Evolutionary conservation across 306 rosid species (phyloP).

Genomic region (Prosopis cineraria): DNA sequence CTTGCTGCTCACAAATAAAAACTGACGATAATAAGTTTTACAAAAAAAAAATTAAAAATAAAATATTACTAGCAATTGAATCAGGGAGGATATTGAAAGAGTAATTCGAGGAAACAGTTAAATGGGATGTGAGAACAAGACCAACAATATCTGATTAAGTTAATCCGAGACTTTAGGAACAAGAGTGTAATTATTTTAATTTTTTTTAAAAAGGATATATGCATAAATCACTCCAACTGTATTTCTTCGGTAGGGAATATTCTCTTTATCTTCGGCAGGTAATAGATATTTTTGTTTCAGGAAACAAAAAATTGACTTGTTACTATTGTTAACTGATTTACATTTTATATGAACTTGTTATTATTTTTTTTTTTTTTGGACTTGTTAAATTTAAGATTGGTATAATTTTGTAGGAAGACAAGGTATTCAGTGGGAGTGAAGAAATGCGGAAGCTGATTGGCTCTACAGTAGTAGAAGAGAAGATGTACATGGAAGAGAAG

Average conservation of each 20-base stretch:
- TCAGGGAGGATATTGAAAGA: not conserved
- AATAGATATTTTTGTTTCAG: no score
- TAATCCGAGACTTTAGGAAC: not conserved
- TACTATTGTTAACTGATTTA: no score
- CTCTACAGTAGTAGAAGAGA: constrained; percentile 53
- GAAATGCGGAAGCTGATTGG: constrained; percentile 35
- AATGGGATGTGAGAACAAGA: not conserved
- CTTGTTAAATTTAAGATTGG: no score
- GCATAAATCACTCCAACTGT: not conserved
- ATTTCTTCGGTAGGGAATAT: not conserved
- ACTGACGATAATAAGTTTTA: not conserved
- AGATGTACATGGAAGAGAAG: constrained; percentile 55
- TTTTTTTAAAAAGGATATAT: no score
- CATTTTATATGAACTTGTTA: no score
- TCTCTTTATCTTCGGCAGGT: not conserved
- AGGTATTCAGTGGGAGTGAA: not conserved
- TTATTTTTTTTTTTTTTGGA: no score
- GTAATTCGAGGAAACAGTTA: constrained; percentile 26
- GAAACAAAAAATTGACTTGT: no score
- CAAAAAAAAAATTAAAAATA: not conserved
- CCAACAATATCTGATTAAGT: not conserved
- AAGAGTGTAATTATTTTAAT: not conserved
- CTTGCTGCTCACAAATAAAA: not conserved
- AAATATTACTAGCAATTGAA: not conserved
- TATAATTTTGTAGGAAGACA: not conserved